Evolutionary conservation across 2,329 filamentous ascomycete genomes (phyloP), one percentile per base, ranked within the genome.

Genomic region (Lasiodiplodia hormozganensis): DNA sequence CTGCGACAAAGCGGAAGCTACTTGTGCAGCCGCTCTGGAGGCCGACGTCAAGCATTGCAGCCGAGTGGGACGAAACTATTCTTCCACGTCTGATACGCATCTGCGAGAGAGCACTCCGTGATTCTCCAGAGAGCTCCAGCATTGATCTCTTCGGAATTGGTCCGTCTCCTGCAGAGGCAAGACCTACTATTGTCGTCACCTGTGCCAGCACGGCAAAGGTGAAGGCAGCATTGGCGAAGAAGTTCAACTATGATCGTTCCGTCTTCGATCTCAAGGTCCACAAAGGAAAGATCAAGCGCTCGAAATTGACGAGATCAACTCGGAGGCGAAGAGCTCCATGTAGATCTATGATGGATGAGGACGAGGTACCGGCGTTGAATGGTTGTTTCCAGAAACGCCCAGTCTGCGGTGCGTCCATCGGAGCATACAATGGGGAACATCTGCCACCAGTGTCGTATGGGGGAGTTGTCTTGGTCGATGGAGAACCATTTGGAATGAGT

Each of bases 401-500:
- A 0, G 81, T 88, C 0, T 97, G 94, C 72, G 95, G 95, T 1
- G 95, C 95, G 8, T 97, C 94, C 53, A 97, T 98, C 69, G 95
- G 95, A 7, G 94, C 94, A 0, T 97, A 93, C 84, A 89, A 92
- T 62, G 91, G 92, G 68, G 89, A 94, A 71, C 95, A 97, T 76
- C 84, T 97, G 2, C 94, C 94, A 6, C 93, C 95, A 2, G 95
- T 97, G 3, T 96, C 93, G 38, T 94, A 97, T 72, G 95, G 95
- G 14, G 95, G 95, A 10, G 86, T 97, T 4, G 89, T 98, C 51
- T 82, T 96, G 38, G 89, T 98, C 1, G 94, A 98, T 75, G 89
- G 92, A 67, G 89, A 91, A 77, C 88, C 92, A 0, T 96, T 94
- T 74, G 95, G 95, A 14, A 96, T 98, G 92, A 97, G 93, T 25